Evolutionary conservation across 2,329 filamentous ascomycete species (phyloP).

Genomic region (Colletotrichum phormii): DNA sequence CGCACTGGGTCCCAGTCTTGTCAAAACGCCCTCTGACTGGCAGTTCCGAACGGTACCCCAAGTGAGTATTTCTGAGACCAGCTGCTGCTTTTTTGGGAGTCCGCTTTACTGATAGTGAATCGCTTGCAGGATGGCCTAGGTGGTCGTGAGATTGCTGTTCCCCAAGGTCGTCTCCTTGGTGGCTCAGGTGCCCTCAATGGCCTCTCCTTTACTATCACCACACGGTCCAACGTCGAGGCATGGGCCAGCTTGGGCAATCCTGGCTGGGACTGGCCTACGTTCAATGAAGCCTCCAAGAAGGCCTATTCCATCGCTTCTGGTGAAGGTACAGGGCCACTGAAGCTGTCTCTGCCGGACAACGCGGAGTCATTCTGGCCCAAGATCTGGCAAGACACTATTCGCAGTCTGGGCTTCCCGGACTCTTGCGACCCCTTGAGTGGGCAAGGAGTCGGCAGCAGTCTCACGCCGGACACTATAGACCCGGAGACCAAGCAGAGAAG

Average conservation of each 20-base stretch:
- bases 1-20: constrained; percentile 41
- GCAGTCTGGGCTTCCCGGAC: constrained; percentile 35
- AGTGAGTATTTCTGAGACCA: constrained; percentile 8
- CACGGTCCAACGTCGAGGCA: constrained; percentile 40
- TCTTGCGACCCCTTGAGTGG: constrained; percentile 41
- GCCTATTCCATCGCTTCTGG: constrained; percentile 21
- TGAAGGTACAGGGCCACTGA: constrained; percentile 29
- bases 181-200: constrained; percentile 46
- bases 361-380: constrained; percentile 33
- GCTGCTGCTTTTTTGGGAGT: not conserved
- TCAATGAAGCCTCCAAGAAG: constrained; percentile 37
- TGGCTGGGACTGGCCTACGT: constrained; percentile 42
- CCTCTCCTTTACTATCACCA: constrained; percentile 40
- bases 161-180: constrained; percentile 41
- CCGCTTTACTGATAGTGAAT: not conserved
- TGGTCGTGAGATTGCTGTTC: constrained; percentile 37
- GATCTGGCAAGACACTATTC: constrained; percentile 40
- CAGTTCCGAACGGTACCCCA: constrained; percentile 42
- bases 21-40: constrained; percentile 43
- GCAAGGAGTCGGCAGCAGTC: constrained; percentile 32
- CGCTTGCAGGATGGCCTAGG: constrained; percentile 28
- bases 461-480: constrained; percentile 41
- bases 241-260: constrained; percentile 44
- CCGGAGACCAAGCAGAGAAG: constrained; percentile 41
- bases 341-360: constrained; percentile 36